phyloP scores from a whole-genome alignment of 768 basidiomycete genomes.

The Lepiota venenata region DNA sequence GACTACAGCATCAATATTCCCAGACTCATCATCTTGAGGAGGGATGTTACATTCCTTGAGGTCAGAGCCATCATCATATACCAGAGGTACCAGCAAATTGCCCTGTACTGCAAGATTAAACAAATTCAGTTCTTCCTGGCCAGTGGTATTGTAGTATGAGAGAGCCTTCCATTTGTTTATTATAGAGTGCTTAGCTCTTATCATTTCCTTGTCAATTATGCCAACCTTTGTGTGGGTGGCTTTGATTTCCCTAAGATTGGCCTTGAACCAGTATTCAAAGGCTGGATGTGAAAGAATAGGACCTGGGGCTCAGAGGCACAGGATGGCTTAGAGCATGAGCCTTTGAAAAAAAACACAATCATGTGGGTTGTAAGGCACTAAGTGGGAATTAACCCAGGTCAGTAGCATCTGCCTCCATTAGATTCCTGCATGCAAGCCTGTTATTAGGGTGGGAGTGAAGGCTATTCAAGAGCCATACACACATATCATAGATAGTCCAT shows the following conservation, averaged over 20 bases:
- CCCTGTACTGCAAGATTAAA: neutral
- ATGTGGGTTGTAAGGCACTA: conserved; percentile 9
- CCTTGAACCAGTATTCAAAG: neutral
- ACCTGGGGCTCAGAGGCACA: neutral
- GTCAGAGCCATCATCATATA: neutral
- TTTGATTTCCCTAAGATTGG: too few species aligned
- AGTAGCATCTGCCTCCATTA: conserved; percentile 10
- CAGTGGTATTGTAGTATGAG: neutral
- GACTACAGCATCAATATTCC: neutral
- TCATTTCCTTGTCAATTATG: too few species aligned
- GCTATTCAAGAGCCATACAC: conserved; percentile 15
- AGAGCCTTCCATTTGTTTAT: too few species aligned
- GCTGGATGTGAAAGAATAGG: neutral
- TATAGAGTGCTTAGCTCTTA: too few species aligned
- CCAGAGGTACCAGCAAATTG: neutral
- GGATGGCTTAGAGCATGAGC: neutral
- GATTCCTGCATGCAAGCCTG: conserved; percentile 8
- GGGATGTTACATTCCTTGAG: neutral
- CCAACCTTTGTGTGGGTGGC: too few species aligned
- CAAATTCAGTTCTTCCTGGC: neutral
- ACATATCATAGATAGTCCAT: conserved; percentile 3
- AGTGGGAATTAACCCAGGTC: neutral
- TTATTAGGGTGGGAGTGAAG: conserved; percentile 17
- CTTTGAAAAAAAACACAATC: conserved; percentile 14
- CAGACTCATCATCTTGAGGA: neutral